Evolutionary conservation across 2,329 filamentous ascomycete species (phyloP), one percentile per base, ranked within the genome.

Genomic region (Nigrospora osmanthi): DNA sequence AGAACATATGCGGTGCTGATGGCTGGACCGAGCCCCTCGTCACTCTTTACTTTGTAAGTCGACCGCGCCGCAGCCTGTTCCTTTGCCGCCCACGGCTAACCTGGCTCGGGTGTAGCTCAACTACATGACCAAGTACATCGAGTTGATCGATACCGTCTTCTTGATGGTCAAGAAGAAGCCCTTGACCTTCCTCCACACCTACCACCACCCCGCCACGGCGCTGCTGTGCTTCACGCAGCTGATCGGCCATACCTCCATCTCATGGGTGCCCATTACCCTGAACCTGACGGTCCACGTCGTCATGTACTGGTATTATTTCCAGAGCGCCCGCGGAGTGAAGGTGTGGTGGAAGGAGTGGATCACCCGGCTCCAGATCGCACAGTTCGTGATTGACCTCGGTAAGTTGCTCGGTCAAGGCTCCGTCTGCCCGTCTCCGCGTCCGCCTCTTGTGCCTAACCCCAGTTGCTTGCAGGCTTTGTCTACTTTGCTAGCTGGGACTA

Each of bases 221-320:
- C 82, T 95, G 48, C 85, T 96, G 54, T 95, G 90, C 84, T 96
- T 93, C 76, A 95, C 89, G 42, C 90, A 96, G 75, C 81, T 96
- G 51, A 83, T 95, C 61, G 90, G 90, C 54, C 80, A 87, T 61
- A 96, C 90, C 34, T 80, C 90, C 38, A 89, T 96, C 44, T 94
- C 89, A 49, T 96, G 90, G 90, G 87, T 94, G 44, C 83, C 85
- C 49, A 96, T 96, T 64, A 85, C 81, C 40, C 80, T 96, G 58
- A 96, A 96, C 76, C 71, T 96, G 62, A 81, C 80, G 51, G 90
- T 96, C 40, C 90, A 96, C 71, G 90, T 96, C 47, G 87, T 95
- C 63, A 96, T 96, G 90, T 96, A 96, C 83, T 95, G 89, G 89
- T 96, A 96, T 81, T 96, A 96, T 80, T 96, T 96, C 83, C 90